Evolutionary conservation across 177 flowering plant genomes (phyloP), one percentile per base, ranked within the genome.

Genomic region (Telopea speciosissima): DNA sequence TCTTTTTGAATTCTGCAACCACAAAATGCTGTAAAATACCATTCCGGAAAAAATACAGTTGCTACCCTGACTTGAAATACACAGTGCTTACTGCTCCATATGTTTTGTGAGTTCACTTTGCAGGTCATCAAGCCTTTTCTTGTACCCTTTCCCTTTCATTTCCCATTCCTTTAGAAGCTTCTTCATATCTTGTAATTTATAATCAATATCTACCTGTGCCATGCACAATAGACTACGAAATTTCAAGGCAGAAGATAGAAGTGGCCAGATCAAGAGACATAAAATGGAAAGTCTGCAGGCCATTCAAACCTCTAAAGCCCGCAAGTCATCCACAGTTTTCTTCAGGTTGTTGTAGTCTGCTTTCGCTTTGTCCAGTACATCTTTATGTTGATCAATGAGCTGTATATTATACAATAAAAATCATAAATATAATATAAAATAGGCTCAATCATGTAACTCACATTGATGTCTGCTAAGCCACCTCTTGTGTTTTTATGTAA

Each of bases 151-250:
- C 72, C 73, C 90, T 79, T 86, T 91, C 73, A 80, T 65, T 79
- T 93, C 98, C 82, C 90, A 75, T 70, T 93, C 99, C 70, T 84
- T 93, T 63, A 66, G 83, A 31, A 72, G 73, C 80, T 91, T 96
- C 83, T 85, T 91, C 88, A 83, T 76, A 71, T 91, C 99, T 83
- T 91, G 88, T 59, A 93, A 78, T 84, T 89, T 93, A 74, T 69
- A 91, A 61, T 93, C 97, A 60, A 82, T 83, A 83, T 96, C 99
- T 56, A 96, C 98, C 99, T 96, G 84, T 52, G 24, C 25, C 19
- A 76, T 26, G 17, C 73, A 28, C 25, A 65, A 45, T 24, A 40
- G 11, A 67, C 60, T 33, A 24, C 3, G 7, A 63, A 65, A 52
- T 52, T 40, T 24, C 52, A 63, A 22, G 5, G 61, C 3, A 24